These are phyloP conservation scores for Lablab purpureus DNA, from an alignment of 306 rosid species.

Conservation along the genomic window DNA sequence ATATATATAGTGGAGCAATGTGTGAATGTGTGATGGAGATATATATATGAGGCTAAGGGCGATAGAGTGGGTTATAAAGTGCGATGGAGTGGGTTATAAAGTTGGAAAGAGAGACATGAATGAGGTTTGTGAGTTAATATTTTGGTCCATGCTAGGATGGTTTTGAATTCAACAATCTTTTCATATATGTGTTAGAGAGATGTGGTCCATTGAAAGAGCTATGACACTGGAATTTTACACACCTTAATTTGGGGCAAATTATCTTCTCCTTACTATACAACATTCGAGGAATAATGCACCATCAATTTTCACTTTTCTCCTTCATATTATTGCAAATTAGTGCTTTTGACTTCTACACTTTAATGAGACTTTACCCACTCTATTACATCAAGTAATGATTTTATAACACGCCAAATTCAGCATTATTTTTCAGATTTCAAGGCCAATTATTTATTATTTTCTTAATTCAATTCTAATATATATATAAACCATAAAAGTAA, in stretches of 20 bases:
- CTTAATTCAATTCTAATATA: too few relatives aligned
- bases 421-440: too few relatives aligned
- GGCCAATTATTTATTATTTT: too few relatives aligned
- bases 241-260: neutral
- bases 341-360: neutral
- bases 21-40: too few relatives aligned
- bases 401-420: too few relatives aligned
- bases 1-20: too few relatives aligned
- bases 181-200: neutral
- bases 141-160: neutral
- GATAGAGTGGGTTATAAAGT: neutral
- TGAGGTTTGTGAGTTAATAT: neutral
- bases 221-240: neutral
- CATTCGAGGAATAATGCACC: neutral
- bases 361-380: too few relatives aligned
- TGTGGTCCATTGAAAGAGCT: slow-evolving; percentile 7
- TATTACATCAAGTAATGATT: too few relatives aligned
- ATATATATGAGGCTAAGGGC: too few relatives aligned
- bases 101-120: neutral
- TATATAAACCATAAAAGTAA: too few relatives aligned
- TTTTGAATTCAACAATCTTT: neutral
- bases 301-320: neutral
- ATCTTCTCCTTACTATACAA: neutral
- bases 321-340: neutral
- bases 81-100: neutral